Percentiles rank a stretch among this genome's conserved stretches.
phyloP scores from a whole-genome alignment of 2,329 filamentous ascomycete species.

The Ceratocystis albifundus region DNA sequence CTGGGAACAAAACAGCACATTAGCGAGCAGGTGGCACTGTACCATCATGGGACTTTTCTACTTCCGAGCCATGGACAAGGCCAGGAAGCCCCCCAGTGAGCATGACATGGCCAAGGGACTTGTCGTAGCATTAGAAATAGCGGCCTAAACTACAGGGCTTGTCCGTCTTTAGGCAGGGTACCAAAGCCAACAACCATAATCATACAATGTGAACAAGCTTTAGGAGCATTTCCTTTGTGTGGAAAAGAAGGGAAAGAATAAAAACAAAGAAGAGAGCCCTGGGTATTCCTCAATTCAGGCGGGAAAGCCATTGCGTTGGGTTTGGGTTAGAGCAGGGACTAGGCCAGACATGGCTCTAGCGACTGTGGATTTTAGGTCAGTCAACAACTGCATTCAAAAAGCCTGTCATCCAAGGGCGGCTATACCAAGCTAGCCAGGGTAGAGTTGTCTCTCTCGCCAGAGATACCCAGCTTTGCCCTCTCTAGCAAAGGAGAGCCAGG shows the following conservation, averaged over 20 bases:
- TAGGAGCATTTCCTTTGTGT: background rate
- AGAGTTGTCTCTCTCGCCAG: background rate
- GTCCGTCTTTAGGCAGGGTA: background rate
- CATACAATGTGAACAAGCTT: background rate
- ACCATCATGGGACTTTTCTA: background rate
- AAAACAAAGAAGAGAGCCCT: background rate
- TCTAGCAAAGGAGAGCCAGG: background rate
- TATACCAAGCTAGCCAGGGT: background rate
- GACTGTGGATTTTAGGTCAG: slow-evolving; percentile 1
- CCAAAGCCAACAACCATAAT: background rate
- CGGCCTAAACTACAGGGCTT: background rate
- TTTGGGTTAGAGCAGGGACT: background rate
- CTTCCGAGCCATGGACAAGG: background rate
- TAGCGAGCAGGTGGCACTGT: background rate
- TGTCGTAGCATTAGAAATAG: background rate
- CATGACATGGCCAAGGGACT: background rate
- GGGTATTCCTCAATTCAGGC: background rate
- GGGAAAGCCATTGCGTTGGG: background rate
- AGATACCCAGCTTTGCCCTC: background rate
- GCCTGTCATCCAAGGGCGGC: slow-evolving; percentile 2
- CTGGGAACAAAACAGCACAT: background rate
- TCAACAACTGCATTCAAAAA: background rate
- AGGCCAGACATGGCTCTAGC: background rate
- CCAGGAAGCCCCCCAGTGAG: background rate
- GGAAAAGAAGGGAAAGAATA: background rate